These are phyloP conservation scores for Vinca minor DNA, from an alignment of 257 asterid species.

Conservation along the genomic window DNA sequence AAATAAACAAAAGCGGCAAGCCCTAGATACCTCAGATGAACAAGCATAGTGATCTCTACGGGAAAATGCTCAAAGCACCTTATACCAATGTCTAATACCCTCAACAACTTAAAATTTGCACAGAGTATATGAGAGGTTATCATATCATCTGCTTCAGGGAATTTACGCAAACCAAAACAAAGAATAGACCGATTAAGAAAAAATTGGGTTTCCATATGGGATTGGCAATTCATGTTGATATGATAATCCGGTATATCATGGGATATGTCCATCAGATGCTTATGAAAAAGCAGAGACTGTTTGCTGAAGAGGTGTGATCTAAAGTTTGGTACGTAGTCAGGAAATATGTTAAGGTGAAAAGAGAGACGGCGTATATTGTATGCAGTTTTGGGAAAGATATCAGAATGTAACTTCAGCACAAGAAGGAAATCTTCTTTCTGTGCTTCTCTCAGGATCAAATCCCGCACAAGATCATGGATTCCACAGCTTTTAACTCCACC, in stretches of 20 bases:
- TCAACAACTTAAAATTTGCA: neutral
- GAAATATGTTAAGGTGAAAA: neutral
- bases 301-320: neutral
- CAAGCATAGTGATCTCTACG: neutral
- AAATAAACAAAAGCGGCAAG: neutral
- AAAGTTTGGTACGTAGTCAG: neutral
- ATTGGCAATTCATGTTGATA: neutral
- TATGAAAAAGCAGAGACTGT: neutral
- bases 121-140: neutral
- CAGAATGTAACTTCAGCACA: neutral
- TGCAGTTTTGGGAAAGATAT: neutral
- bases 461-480: constrained; percentile 13
- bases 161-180: neutral
- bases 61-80: neutral
- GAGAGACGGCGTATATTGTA: neutral
- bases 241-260: neutral
- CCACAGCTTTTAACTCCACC: constrained; percentile 14
- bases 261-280: neutral
- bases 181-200: neutral
- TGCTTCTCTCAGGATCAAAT: constrained; percentile 10
- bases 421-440: neutral
- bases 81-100: neutral
- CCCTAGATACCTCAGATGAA: neutral
- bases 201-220: neutral
- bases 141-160: neutral